Evolutionary conservation across 768 basidiomycete species (phyloP).

Genomic region (Hypsizygus marmoreus): DNA sequence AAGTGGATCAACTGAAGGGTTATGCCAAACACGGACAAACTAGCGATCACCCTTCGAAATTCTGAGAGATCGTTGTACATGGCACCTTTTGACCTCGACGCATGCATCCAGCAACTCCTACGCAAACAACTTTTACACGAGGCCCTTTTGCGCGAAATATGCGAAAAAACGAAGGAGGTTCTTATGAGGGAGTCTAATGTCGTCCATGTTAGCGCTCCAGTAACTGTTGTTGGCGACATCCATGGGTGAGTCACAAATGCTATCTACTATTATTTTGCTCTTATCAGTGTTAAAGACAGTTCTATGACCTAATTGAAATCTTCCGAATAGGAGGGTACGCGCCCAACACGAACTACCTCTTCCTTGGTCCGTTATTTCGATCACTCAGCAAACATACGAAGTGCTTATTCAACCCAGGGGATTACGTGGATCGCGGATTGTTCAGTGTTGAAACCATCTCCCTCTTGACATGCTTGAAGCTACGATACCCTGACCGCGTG

Average conservation of each 20-base stretch:
- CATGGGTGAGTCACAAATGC: conserved; percentile 76
- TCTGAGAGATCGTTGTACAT: conserved; percentile 31
- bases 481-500: conserved; percentile 94
- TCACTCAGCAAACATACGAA: conserved; percentile 6
- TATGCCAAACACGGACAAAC: conserved; percentile 40
- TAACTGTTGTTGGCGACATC: conserved; percentile 98
- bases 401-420: conserved; percentile 56
- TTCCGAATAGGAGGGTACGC: conserved; percentile 98
- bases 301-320: conserved; percentile 98
- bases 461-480: conserved; percentile 92
- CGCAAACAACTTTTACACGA: conserved; percentile 95
- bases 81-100: conserved; percentile 92
- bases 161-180: conserved; percentile 99
- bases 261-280: conserved; percentile 18
- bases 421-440: conserved; percentile 97
- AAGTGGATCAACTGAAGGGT: conserved; percentile 20
- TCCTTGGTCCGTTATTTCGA: conserved; percentile 72
- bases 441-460: conserved; percentile 99
- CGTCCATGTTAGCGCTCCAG: conserved; percentile 93
- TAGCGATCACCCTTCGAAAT: conserved; percentile 26
- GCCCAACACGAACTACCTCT: conserved; percentile 97
- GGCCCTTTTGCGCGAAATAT: conserved; percentile 94
- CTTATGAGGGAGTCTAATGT: conserved; percentile 99
- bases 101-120: conserved; percentile 88
- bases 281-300: conserved; percentile 75